Base-by-base conservation (phyloP, 2,329 filamentous ascomycete species). In the Penicillium sp. region DNA sequence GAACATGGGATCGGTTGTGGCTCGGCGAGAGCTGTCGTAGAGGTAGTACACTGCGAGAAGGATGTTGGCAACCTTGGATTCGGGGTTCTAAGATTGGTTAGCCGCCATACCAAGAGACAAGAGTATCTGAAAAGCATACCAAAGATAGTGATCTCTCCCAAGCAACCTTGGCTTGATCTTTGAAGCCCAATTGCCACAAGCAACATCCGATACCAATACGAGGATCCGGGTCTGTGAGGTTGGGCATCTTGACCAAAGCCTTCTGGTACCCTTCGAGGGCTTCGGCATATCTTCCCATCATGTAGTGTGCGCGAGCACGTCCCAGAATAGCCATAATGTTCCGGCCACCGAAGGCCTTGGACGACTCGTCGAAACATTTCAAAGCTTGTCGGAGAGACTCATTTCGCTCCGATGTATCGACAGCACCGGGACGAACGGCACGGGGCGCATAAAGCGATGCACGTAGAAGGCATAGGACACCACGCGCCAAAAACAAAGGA, bases 121-220 rank as follows among this genome's bases (percentile, higher is more conserved):
- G 2, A 38, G 3, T 42, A 24, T 18, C 18, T 13, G 3, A 16
- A 18, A 9, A 32, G 65, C 68, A 82, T 86, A 80, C 77, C 68
- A 97, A 83, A 69, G 95, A 90, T 27, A 97, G 77, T 11, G 89
- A 86, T 59, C 94, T 83, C 69, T 96, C 89, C 94, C 94, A 99
- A 11, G 94, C 93, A 45, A 81, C 79, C 69, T 90, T 93, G 7
- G 95, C 94, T 66, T 96, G 91, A 32, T 96, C 91, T 73, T 95
- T 97, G 79, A 91, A 92, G 10, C 92, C 92, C 27, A 99, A 81
- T 73, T 96, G 91, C 94, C 95, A 99, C 72, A 97, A 88, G 78
- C 94, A 99, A 74, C 91, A 94, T 43, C 94, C 94, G 67, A 99
- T 93, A 52, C 94, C 94, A 64, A 99, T 93, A 64, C 95, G 86